These are phyloP conservation scores for Gamsiella multidivaricata DNA, from an alignment of 192 early-diverging fungal species.

Conservation along the genomic window DNA sequence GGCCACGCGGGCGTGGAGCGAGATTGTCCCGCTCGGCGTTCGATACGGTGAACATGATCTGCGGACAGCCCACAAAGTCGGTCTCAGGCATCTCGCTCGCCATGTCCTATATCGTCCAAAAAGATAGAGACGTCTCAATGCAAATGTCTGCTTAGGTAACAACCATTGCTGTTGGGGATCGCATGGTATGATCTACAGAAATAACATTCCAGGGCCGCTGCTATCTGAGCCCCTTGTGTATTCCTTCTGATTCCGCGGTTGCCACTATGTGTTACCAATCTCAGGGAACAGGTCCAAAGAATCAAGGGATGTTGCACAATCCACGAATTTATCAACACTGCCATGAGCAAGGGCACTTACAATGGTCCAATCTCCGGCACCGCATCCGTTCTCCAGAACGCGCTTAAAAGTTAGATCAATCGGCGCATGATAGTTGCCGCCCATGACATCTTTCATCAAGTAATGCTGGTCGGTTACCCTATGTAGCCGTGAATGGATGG, in stretches of 20 bases:
- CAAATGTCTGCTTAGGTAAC: slow-evolving; percentile 7
- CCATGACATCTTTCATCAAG: slow-evolving; percentile 48
- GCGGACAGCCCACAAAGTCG: slow-evolving; percentile 37
- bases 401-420: slow-evolving; percentile 41
- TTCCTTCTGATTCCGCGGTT: too few species aligned
- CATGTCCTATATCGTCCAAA: slow-evolving; percentile 40
- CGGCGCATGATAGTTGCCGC: slow-evolving; percentile 44
- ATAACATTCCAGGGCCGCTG: too few species aligned
- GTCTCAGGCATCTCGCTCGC: slow-evolving; percentile 47
- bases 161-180: background rate
- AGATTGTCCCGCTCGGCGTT: slow-evolving; percentile 16
- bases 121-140: background rate
- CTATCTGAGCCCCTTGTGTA: too few species aligned
- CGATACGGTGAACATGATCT: slow-evolving; percentile 30
- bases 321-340: too few species aligned
- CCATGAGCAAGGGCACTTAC: slow-evolving; percentile 27
- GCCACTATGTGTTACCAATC: too few species aligned
- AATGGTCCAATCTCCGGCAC: slow-evolving; percentile 45
- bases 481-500: background rate
- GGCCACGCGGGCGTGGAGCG: slow-evolving; percentile 21
- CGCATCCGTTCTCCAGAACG: slow-evolving; percentile 42
- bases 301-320: background rate
- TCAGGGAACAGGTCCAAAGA: background rate
- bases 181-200: background rate
- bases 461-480: slow-evolving; percentile 47